These are phyloP conservation scores for Ceratobasidium sp. DNA, from an alignment of 1,284 basidiomycete species.

Conservation along the genomic window DNA sequence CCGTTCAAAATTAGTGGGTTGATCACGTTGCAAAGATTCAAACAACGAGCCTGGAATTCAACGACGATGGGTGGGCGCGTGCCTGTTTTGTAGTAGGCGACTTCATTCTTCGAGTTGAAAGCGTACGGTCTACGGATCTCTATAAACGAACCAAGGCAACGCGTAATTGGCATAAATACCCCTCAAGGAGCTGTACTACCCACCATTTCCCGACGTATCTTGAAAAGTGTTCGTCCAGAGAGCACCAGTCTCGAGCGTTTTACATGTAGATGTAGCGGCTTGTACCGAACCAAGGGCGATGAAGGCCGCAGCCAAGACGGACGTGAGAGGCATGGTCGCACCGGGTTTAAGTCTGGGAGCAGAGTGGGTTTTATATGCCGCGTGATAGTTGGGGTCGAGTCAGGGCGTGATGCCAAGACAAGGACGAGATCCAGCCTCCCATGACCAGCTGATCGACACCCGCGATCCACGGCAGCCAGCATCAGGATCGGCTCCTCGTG, in stretches of 20 bases:
- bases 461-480: too few species aligned
- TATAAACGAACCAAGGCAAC: neutral
- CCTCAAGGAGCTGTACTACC: too few species aligned
- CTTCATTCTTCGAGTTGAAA: neutral
- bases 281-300: neutral
- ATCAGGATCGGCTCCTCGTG: too few species aligned
- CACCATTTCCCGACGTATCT: neutral
- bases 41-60: neutral
- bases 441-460: too few species aligned
- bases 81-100: constrained; percentile 6
- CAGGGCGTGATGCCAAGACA: too few species aligned
- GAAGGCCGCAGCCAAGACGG: neutral
- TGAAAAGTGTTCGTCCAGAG: neutral
- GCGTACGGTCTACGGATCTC: neutral
- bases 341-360: too few species aligned
- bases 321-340: neutral
- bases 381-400: too few species aligned
- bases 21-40: too few species aligned
- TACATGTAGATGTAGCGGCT: neutral
- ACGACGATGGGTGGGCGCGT: neutral
- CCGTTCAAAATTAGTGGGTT: too few species aligned
- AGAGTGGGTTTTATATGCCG: too few species aligned
- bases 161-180: too few species aligned
- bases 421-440: too few species aligned
- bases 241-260: neutral